Evolutionary conservation across 164 flowering plant species (phyloP).

Genomic region (Aristolochia fimbriata): DNA sequence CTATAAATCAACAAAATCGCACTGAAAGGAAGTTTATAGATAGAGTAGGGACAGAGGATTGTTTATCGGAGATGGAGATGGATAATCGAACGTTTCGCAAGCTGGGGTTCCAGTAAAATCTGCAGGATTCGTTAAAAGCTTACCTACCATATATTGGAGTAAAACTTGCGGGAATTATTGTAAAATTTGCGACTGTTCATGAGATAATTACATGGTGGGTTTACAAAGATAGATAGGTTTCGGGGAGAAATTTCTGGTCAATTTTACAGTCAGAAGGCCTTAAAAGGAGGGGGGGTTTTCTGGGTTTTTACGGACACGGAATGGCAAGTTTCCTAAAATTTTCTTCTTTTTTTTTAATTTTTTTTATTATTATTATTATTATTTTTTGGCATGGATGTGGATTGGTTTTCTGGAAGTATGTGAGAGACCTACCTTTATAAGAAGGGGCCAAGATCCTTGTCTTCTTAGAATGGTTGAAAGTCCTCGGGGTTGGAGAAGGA

Average conservation of each 20-base stretch:
- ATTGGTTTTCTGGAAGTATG: background rate
- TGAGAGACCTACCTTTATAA: slow-evolving; percentile 1
- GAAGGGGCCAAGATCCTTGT: background rate
- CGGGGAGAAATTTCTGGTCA: background rate
- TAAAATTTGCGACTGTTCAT: background rate
- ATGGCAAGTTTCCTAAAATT: slow-evolving; percentile 4
- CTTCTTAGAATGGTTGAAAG: background rate
- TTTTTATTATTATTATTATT: no score
- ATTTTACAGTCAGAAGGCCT: slow-evolving; percentile 3
- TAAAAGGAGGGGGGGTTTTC: slow-evolving; percentile 1
- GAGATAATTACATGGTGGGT: no score
- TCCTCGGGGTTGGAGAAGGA: slow-evolving; percentile 3
- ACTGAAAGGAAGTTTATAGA: no score
- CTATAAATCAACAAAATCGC: no score
- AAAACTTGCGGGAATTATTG: background rate
- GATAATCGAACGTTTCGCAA: no score
- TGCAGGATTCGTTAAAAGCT: no score
- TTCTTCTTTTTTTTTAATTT: no score
- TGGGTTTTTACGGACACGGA: slow-evolving; percentile 1
- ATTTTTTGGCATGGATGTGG: slow-evolving; percentile 4
- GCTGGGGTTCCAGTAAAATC: no score
- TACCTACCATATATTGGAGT: background rate
- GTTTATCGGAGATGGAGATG: no score
- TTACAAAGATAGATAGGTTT: no score
- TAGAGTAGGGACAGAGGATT: no score